A percentile compares a stretch with the other conserved stretches of the same genome.
phyloP scores from a whole-genome alignment of 306 rosid species.

The Quercus engelmannii region DNA sequence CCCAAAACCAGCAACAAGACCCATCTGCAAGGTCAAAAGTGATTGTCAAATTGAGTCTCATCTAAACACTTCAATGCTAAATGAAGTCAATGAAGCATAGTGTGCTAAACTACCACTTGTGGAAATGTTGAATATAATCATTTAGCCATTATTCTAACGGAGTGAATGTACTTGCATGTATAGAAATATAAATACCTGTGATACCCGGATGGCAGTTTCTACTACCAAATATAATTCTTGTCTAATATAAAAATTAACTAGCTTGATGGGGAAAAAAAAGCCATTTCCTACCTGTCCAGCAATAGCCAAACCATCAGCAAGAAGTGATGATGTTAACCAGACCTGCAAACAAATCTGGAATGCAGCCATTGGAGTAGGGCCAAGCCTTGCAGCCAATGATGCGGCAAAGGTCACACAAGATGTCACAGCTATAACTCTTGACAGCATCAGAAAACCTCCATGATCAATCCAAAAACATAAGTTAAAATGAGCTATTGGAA shows the following conservation, averaged over 20 bases:
- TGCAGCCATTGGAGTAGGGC: constrained; percentile 88
- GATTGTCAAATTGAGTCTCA: background rate
- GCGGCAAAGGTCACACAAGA: constrained; percentile 93
- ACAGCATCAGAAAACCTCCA: constrained; percentile 60
- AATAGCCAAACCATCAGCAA: constrained; percentile 87
- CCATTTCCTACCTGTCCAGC: constrained; percentile 62
- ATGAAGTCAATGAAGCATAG: background rate
- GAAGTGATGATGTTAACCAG: constrained; percentile 91
- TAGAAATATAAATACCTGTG: constrained; percentile 38
- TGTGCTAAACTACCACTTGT: background rate
- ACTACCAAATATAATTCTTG: constrained; percentile 23
- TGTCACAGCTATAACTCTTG: constrained; percentile 89
- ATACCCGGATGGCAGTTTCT: constrained; percentile 51
- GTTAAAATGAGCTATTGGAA: background rate
- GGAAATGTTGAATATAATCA: too few species aligned
- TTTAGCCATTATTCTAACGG: too few species aligned
- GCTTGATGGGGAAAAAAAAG: background rate
- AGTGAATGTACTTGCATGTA: background rate
- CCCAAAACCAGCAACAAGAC: constrained; percentile 71
- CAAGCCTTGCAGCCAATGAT: constrained; percentile 80
- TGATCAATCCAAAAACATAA: background rate
- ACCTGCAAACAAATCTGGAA: constrained; percentile 90
- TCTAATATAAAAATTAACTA: background rate
- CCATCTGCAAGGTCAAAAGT: constrained; percentile 40
- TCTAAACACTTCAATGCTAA: background rate